phyloP scores from a whole-genome alignment of 139 green algal species.

The Medakamo hakoo region DNA sequence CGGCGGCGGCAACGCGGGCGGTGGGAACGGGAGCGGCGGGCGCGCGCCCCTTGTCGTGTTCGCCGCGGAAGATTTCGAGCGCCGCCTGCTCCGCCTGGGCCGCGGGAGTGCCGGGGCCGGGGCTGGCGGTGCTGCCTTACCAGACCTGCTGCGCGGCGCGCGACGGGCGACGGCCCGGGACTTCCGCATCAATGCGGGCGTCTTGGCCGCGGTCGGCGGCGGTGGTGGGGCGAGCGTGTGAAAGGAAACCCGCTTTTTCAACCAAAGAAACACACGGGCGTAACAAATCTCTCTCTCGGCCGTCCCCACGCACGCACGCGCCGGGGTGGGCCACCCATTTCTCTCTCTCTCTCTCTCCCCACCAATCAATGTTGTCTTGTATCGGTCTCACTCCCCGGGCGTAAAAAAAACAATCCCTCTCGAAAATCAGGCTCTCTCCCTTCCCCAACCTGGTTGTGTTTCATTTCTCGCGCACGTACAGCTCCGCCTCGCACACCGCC shows the following conservation, averaged over 20 bases:
- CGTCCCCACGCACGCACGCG: no score
- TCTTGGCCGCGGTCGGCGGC: no score
- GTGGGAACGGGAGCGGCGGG: no score
- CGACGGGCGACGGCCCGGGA: background rate
- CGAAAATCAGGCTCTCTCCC: background rate
- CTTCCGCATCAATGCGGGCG: background rate
- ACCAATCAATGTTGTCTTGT: background rate
- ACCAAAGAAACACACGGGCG: background rate
- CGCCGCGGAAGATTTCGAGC: background rate
- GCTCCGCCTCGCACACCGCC: conserved; percentile 1
- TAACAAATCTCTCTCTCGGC: no score
- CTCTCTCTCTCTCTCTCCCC: no score
- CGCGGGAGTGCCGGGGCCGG: no score
- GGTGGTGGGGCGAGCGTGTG: no score
- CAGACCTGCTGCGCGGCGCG: background rate
- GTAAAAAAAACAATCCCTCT: background rate
- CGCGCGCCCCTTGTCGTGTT: background rate
- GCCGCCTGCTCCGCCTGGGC: background rate
- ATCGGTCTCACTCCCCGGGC: background rate
- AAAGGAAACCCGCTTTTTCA: no score
- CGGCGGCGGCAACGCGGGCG: no score
- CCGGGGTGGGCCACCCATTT: no score
- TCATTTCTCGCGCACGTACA: no score
- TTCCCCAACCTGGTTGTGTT: background rate
- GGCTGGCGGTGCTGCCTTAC: no score